Evolutionary conservation across 1,284 basidiomycete genomes (phyloP).

Genomic region (Pseudozyma thailandica): DNA sequence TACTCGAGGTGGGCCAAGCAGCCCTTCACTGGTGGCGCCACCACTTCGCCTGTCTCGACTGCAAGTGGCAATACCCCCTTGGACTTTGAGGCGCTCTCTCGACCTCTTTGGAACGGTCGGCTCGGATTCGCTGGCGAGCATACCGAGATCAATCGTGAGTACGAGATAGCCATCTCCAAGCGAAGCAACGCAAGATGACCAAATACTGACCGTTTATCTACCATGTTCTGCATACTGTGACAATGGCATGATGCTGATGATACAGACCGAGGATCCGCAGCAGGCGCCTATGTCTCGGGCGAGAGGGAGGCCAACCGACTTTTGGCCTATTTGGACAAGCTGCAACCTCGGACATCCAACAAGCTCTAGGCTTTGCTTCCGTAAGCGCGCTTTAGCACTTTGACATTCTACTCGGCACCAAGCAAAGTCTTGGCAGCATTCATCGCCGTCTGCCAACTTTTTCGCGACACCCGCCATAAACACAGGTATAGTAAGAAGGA

Average conservation of each 20-base stretch:
- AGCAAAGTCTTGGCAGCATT: no score
- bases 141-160: constrained; percentile 70
- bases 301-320: constrained; percentile 68
- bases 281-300: constrained; percentile 70
- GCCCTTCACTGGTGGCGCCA: constrained; percentile 70
- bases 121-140: constrained; percentile 73
- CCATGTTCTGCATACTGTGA: no score
- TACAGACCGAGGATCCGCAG: constrained; percentile 69
- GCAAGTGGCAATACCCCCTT: constrained; percentile 68
- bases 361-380: constrained; percentile 32
- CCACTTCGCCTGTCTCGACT: constrained; percentile 70
- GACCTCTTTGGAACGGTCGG: constrained; percentile 69
- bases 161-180: background rate
- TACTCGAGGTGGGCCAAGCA: constrained; percentile 70
- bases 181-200: background rate
- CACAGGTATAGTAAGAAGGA: no score
- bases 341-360: constrained; percentile 19
- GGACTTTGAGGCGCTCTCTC: constrained; percentile 70
- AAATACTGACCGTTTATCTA: constrained; percentile 2
- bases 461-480: no score
- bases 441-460: no score
- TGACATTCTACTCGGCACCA: no score
- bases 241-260: background rate
- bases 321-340: constrained; percentile 44
- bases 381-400: no score